A percentile compares a stretch with the other conserved stretches of the same genome.
These are phyloP conservation scores for Emmonsiellopsis sp. DNA, from an alignment of 2,329 filamentous ascomycete genomes.

Conservation along the genomic window DNA sequence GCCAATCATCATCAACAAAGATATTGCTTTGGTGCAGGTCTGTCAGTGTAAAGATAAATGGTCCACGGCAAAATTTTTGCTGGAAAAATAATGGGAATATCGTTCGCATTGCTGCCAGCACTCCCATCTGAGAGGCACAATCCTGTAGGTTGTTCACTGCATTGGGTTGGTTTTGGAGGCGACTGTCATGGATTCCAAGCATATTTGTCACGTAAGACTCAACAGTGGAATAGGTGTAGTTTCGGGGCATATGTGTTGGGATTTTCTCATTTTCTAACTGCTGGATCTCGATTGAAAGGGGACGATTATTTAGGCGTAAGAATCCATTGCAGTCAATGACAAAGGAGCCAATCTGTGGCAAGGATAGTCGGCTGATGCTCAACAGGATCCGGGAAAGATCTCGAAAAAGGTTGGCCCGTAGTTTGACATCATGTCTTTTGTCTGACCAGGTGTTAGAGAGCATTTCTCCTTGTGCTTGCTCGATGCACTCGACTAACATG, in stretches of 20 bases:
- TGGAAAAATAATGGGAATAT: slow-evolving; percentile 19
- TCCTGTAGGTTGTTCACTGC: slow-evolving; percentile 15
- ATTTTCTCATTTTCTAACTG: slow-evolving; percentile 18
- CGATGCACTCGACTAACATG: slow-evolving; percentile 15
- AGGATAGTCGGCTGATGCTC: slow-evolving; percentile 10
- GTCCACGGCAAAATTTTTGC: slow-evolving; percentile 23
- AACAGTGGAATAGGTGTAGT: slow-evolving; percentile 16
- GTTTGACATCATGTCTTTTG: slow-evolving; percentile 8
- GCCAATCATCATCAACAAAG: slow-evolving; percentile 24
- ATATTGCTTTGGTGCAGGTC: slow-evolving; percentile 34
- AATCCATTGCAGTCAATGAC: slow-evolving; percentile 18
- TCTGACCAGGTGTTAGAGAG: slow-evolving; percentile 16
- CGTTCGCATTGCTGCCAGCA: slow-evolving; percentile 21
- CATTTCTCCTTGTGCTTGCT: slow-evolving; percentile 11
- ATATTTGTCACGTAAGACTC: slow-evolving; percentile 19
- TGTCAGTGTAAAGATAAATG: slow-evolving; percentile 28
- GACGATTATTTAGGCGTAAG: slow-evolving; percentile 16
- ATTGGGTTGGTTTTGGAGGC: slow-evolving; percentile 20
- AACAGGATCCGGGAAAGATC: slow-evolving; percentile 14
- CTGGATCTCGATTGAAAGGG: slow-evolving; percentile 17
- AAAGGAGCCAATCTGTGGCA: slow-evolving; percentile 26
- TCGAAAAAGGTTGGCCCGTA: slow-evolving; percentile 15
- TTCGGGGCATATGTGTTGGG: slow-evolving; percentile 15
- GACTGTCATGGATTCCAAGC: slow-evolving; percentile 19
- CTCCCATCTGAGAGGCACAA: slow-evolving; percentile 22